These are phyloP conservation scores for Aegilops umbellulata DNA, from an alignment of 176 grass and related monocot species.

Conservation along the genomic window DNA sequence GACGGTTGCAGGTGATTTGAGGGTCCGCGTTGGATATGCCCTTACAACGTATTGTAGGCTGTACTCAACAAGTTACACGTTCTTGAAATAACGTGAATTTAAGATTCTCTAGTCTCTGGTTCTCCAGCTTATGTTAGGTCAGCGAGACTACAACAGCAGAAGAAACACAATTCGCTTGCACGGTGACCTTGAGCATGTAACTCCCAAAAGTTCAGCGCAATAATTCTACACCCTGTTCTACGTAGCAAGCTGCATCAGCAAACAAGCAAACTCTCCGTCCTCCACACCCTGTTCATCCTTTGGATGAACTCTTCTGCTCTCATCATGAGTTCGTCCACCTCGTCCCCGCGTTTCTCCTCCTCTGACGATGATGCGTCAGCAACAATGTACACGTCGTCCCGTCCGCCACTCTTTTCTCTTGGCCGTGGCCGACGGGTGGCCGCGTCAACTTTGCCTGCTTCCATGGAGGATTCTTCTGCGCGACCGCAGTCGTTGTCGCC, in stretches of 20 bases:
- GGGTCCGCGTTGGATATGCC: too few species aligned
- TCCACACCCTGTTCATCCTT: conserved; percentile 73
- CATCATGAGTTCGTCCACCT: conserved; percentile 30
- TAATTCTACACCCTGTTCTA: too few species aligned
- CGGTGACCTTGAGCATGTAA: not conserved
- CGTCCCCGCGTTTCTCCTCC: not conserved
- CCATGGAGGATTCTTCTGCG: not conserved
- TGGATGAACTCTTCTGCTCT: conserved; percentile 68
- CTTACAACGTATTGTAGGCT: not conserved
- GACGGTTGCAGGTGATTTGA: too few species aligned
- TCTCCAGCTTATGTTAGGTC: not conserved
- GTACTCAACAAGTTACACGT: not conserved
- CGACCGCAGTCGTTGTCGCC: not conserved
- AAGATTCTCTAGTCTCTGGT: not conserved
- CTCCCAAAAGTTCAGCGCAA: not conserved
- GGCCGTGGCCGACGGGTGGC: not conserved
- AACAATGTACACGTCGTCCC: not conserved
- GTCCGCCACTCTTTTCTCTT: not conserved
- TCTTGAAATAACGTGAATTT: not conserved
- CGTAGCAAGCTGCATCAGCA: not conserved
- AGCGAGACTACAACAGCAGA: too few species aligned
- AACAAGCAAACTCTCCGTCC: conserved; percentile 19
- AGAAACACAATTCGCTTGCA: not conserved
- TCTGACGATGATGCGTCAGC: not conserved
- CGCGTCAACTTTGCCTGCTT: not conserved